phyloP scores from a whole-genome alignment of 2,329 filamentous ascomycete species.

The Botrytis medusae region DNA sequence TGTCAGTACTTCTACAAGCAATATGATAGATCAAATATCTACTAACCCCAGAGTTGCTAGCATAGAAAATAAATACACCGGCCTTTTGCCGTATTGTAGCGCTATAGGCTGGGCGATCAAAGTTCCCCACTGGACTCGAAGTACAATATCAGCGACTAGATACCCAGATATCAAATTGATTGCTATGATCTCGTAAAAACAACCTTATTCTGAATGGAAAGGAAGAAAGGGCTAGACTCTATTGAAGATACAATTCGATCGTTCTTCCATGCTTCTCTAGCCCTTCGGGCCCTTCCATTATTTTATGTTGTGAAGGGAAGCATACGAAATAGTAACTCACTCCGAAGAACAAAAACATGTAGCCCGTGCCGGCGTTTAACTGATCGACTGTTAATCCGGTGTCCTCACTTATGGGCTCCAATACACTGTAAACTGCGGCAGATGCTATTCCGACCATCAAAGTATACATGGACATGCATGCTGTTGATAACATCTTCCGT shows the following conservation, averaged over 20 bases:
- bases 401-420: constrained; percentile 49
- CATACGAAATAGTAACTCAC: constrained; percentile 9
- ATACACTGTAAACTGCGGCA: constrained; percentile 51
- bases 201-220: background rate
- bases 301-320: background rate
- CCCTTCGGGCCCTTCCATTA: no score
- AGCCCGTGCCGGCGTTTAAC: constrained; percentile 51
- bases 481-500: constrained; percentile 39
- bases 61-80: constrained; percentile 33
- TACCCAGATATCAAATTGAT: background rate
- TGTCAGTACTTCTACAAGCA: background rate
- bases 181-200: background rate
- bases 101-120: constrained; percentile 55
- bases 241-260: background rate
- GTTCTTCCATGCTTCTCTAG: background rate
- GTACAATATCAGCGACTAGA: background rate
- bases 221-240: background rate
- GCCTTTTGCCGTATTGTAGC: constrained; percentile 47
- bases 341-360: constrained; percentile 48
- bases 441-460: constrained; percentile 50
- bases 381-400: constrained; percentile 47
- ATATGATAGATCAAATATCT: background rate
- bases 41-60: constrained; percentile 38
- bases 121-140: constrained; percentile 51
- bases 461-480: constrained; percentile 44